These are phyloP conservation scores for Trichoderma sp. DNA, from an alignment of 2,329 filamentous ascomycete species.

Conservation along the genomic window DNA sequence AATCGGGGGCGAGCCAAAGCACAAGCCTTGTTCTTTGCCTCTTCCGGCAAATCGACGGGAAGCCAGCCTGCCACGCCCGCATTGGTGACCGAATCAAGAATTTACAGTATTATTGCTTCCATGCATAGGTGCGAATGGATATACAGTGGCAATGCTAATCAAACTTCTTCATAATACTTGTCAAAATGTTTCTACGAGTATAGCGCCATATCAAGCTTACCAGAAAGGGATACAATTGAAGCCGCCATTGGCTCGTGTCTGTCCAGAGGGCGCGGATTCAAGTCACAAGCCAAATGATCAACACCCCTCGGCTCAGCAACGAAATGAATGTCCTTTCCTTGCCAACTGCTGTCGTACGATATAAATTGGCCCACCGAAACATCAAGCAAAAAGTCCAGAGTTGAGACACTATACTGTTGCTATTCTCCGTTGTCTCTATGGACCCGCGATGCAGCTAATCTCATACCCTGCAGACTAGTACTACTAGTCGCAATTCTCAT, in stretches of 20 bases:
- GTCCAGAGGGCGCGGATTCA: neutral
- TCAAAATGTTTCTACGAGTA: neutral
- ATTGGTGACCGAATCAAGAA: neutral
- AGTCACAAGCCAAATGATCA: neutral
- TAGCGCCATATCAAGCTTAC: neutral
- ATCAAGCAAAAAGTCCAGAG: neutral
- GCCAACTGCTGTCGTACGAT: neutral
- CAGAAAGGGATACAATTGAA: neutral
- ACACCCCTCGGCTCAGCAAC: neutral
- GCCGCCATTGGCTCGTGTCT: neutral
- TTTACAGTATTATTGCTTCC: neutral
- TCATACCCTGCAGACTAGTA: neutral
- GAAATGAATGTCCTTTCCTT: neutral
- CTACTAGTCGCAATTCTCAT: neutral
- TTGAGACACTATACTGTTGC: neutral
- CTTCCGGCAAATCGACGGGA: neutral
- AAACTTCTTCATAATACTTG: neutral
- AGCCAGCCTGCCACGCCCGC: neutral
- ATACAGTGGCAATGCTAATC: neutral
- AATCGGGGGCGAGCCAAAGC: neutral
- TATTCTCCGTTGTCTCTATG: neutral
- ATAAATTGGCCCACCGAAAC: neutral
- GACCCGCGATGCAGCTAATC: neutral
- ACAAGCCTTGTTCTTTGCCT: constrained; percentile 4
- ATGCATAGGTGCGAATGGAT: neutral